Conservation (phyloP, 202 grass and related monocot genomes). For the Dendrocalamus latiflorus region DNA sequence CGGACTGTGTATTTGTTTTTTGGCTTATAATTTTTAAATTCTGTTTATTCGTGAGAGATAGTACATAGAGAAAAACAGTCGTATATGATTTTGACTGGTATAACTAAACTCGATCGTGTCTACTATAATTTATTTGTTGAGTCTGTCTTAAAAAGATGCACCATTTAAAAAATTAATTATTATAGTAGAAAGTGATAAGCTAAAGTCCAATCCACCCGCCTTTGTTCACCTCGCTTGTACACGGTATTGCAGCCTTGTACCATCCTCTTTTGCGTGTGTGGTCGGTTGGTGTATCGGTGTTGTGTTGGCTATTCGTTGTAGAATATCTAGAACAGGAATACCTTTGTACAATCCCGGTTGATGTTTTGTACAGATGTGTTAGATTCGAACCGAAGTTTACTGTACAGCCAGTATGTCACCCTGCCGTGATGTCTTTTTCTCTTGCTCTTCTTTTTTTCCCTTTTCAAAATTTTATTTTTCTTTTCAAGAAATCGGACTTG, state of each 20-base stretch:
- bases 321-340: neutral
- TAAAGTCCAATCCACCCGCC: no score
- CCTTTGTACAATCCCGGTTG: neutral
- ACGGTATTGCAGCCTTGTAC: slow-evolving; percentile 9
- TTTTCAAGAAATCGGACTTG: neutral
- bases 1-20: no score
- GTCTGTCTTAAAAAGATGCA: accelerated
- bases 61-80: no score
- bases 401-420: neutral
- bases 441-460: neutral
- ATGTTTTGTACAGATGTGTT: neutral
- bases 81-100: no score
- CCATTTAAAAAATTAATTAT: no score
- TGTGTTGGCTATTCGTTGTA: slow-evolving; percentile 2
- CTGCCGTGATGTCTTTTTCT: neutral
- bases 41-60: no score
- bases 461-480: neutral
- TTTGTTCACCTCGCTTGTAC: neutral
- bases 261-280: neutral
- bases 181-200: no score
- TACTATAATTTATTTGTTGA: no score
- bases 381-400: neutral
- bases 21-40: no score
- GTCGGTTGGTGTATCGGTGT: neutral
- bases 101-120: no score